Conservation (phyloP, 1,139 yeast genomes). For the Trichomonascaceae sp. region DNA sequence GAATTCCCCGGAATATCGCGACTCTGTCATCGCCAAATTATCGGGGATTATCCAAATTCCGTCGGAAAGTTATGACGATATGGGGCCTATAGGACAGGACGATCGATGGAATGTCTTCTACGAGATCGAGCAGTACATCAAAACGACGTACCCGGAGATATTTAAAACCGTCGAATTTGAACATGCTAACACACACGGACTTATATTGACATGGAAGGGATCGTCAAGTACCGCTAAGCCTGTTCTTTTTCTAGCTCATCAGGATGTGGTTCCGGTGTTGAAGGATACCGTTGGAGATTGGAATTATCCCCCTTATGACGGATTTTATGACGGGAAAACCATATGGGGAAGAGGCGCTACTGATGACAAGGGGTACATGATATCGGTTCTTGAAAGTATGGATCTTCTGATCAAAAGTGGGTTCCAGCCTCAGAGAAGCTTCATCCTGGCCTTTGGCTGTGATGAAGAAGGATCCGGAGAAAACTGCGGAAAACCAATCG, state of each 20-base stretch:
- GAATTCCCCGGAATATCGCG: slow-evolving; percentile 20
- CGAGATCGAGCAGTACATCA: slow-evolving; percentile 51
- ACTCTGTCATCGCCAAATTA: slow-evolving; percentile 23
- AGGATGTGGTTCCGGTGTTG: slow-evolving; percentile 80
- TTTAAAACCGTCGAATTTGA: slow-evolving; percentile 45
- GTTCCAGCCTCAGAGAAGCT: slow-evolving; percentile 48
- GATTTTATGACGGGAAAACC: slow-evolving; percentile 44
- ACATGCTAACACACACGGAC: slow-evolving; percentile 59
- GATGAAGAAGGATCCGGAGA: slow-evolving; percentile 65
- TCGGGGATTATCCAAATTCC: slow-evolving; percentile 52
- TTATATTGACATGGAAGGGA: slow-evolving; percentile 64
- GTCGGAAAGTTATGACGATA: slow-evolving; percentile 55
- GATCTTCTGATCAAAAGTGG: slow-evolving; percentile 45
- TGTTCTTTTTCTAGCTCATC: slow-evolving; percentile 67
- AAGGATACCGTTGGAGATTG: slow-evolving; percentile 50
- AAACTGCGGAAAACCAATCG: slow-evolving; percentile 47
- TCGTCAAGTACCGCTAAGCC: slow-evolving; percentile 51
- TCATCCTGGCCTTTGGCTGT: slow-evolving; percentile 58
- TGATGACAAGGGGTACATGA: slow-evolving; percentile 56
- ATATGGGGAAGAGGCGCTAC: slow-evolving; percentile 58
- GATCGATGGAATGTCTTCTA: slow-evolving; percentile 39
- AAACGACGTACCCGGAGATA: slow-evolving; percentile 52
- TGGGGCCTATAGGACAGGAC: slow-evolving; percentile 37
- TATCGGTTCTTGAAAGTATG: slow-evolving; percentile 53
- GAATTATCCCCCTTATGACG: slow-evolving; percentile 66